Percentiles rank a stretch among this genome's conserved stretches.
Conservation (phyloP, 352 stramenopile genomes). For the Globisporangium heterothallicum region DNA sequence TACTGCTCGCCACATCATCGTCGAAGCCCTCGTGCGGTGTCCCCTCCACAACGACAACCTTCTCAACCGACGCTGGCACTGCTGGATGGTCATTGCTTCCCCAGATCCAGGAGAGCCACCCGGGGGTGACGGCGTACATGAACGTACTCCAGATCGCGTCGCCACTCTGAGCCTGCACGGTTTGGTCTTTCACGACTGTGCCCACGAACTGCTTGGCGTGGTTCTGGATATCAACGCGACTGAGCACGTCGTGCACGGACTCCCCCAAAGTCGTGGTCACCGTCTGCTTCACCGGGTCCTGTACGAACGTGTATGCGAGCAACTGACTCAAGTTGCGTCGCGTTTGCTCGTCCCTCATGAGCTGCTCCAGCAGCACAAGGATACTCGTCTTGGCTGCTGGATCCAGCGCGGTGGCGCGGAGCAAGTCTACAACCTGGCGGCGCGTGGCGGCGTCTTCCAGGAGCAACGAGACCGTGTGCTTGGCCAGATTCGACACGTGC, state of each 20-base stretch:
- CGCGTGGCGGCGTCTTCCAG: constrained; percentile 56
- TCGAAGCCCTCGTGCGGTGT: background rate
- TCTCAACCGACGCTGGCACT: constrained; percentile 3
- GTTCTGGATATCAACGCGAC: constrained; percentile 64
- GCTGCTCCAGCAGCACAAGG: constrained; percentile 48
- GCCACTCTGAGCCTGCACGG: constrained; percentile 68
- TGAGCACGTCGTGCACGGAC: constrained; percentile 73
- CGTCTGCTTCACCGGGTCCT: constrained; percentile 62
- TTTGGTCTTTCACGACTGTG: constrained; percentile 75
- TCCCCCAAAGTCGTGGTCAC: constrained; percentile 51
- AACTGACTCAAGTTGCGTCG: constrained; percentile 52
- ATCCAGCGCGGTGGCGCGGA: constrained; percentile 43
- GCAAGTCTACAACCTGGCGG: constrained; percentile 45
- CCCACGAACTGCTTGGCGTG: constrained; percentile 83
- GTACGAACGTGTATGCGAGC: constrained; percentile 57
- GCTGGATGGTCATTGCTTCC: constrained; percentile 8
- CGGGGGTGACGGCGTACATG: constrained; percentile 72
- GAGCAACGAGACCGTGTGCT: constrained; percentile 34
- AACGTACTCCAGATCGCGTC: constrained; percentile 79
- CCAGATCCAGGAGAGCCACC: constrained; percentile 79
- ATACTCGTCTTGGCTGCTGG: constrained; percentile 40
- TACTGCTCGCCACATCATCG: background rate
- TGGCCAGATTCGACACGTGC: constrained; percentile 46
- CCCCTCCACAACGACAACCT: constrained; percentile 28
- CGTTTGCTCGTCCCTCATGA: constrained; percentile 56